Percentiles rank a stretch among this genome's conserved stretches.
Conservation (phyloP, 169 alveolate genomes). For the Amoebophrya sp. region DNA sequence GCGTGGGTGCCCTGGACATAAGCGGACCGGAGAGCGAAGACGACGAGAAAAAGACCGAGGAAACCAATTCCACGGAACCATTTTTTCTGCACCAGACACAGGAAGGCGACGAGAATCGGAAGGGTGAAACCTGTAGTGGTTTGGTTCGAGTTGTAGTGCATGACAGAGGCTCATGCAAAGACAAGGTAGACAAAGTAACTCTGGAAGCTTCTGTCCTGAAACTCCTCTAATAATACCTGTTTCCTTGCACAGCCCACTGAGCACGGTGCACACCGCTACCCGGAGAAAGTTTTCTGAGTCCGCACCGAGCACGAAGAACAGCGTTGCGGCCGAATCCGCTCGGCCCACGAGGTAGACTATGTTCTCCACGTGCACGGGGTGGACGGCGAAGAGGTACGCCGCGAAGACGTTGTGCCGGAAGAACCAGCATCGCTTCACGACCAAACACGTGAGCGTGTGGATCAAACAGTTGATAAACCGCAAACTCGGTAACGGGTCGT, state of each 20-base stretch:
- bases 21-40: background rate
- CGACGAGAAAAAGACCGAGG: background rate
- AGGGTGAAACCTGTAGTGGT: background rate
- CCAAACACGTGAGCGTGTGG: background rate
- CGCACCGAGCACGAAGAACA: background rate
- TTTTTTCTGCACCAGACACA: background rate
- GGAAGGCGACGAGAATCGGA: background rate
- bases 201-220: too few species aligned
- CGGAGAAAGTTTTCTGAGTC: background rate
- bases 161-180: too few species aligned
- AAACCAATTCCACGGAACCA: background rate
- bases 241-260: background rate
- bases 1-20: background rate
- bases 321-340: conserved; percentile 17
- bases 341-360: conserved; percentile 31
- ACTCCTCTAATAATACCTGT: background rate
- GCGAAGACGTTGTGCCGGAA: background rate
- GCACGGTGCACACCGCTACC: background rate
- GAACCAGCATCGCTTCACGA: background rate
- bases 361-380: conserved; percentile 36
- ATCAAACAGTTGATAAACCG: background rate
- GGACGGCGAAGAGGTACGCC: conserved; percentile 29
- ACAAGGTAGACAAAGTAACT: too few species aligned
- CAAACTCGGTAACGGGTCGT: background rate
- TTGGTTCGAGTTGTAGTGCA: background rate